Evolutionary conservation across 208 protist genomes (phyloP).

Genomic region (Trypanosoma mega): DNA sequence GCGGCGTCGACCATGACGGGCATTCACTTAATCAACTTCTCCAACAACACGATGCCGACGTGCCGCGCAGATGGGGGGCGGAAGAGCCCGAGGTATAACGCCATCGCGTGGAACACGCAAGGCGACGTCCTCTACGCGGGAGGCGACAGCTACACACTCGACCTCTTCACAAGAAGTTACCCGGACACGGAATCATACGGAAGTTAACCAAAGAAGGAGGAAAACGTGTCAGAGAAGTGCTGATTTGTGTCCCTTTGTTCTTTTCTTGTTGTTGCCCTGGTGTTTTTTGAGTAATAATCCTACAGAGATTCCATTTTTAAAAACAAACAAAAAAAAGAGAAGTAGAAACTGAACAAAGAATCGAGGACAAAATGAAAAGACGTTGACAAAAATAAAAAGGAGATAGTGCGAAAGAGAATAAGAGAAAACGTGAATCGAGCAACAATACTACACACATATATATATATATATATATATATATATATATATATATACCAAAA

Average conservation of each 20-base stretch:
- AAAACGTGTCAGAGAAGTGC: background rate
- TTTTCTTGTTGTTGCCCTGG: background rate
- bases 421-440: too few relatives aligned
- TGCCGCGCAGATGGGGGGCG: slow-evolving; percentile 58
- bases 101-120: slow-evolving; percentile 68
- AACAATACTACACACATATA: background rate
- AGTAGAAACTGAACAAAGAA: background rate
- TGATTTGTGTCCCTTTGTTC: slow-evolving; percentile 4
- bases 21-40: slow-evolving; percentile 76
- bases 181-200: slow-evolving; percentile 33
- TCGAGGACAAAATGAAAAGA: too few relatives aligned
- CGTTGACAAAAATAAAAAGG: too few relatives aligned
- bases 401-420: too few relatives aligned
- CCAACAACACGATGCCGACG: slow-evolving; percentile 38
- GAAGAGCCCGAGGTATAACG: slow-evolving; percentile 66
- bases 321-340: background rate
- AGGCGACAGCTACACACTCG: slow-evolving; percentile 70
- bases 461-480: slow-evolving; percentile 3
- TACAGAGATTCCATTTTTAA: background rate
- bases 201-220: background rate
- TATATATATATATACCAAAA: background rate
- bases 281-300: background rate
- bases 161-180: slow-evolving; percentile 60
- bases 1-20: slow-evolving; percentile 84
- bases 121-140: slow-evolving; percentile 75